These are phyloP conservation scores for Alternaria triticimaculans DNA, from an alignment of 2,329 filamentous ascomycete genomes.

Conservation along the genomic window DNA sequence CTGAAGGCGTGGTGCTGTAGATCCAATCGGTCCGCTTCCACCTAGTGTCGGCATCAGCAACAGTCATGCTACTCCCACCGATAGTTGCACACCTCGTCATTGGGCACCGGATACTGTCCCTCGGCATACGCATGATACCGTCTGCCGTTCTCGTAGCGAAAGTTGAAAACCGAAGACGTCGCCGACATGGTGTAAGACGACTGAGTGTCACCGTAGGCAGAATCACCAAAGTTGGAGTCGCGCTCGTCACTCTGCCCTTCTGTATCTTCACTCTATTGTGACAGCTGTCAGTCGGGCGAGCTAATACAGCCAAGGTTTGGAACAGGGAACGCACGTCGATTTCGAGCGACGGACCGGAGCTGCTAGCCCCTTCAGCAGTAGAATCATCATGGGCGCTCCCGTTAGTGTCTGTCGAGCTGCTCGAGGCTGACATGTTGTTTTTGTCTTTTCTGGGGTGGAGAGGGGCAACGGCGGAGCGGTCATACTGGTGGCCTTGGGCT, in stretches of 20 bases:
- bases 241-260: constrained; percentile 31
- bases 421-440: constrained; percentile 3
- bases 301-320: constrained; percentile 5
- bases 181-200: constrained; percentile 38
- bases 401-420: background rate
- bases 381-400: background rate
- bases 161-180: constrained; percentile 39
- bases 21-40: constrained; percentile 39
- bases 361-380: constrained; percentile 27
- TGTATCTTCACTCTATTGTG: constrained; percentile 3
- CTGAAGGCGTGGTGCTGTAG: constrained; percentile 45
- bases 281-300: constrained; percentile 19
- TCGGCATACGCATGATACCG: constrained; percentile 43
- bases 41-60: constrained; percentile 20
- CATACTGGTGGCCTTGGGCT: background rate
- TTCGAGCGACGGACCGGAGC: constrained; percentile 34
- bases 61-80: background rate
- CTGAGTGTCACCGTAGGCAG: constrained; percentile 7
- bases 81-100: constrained; percentile 36
- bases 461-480: background rate
- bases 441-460: background rate
- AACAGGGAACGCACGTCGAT: constrained; percentile 31
- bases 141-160: constrained; percentile 39
- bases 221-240: constrained; percentile 37
- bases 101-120: constrained; percentile 41